phyloP scores from a whole-genome alignment of 2,329 filamentous ascomycete species.

The Celoporthe dispersa region DNA sequence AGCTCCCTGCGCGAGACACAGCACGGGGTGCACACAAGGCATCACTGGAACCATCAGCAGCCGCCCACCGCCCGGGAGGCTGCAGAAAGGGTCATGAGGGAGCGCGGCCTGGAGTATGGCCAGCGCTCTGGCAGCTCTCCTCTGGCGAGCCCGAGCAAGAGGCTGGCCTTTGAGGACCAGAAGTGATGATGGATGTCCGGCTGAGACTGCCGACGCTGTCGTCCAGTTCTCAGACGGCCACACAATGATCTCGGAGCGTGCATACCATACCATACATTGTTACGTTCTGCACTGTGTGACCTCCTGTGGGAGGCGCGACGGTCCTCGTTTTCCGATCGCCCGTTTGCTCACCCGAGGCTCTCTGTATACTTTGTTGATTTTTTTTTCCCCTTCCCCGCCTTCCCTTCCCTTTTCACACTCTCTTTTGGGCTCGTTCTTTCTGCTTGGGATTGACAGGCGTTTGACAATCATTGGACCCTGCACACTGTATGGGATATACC shows the following conservation, averaged over 20 bases:
- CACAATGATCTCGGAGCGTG: neutral
- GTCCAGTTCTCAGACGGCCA: neutral
- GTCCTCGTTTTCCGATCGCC: neutral
- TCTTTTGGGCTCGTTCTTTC: neutral
- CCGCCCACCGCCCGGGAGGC: constrained; percentile 50
- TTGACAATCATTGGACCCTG: neutral
- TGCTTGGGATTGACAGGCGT: neutral
- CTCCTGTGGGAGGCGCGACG: neutral
- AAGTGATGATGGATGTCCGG: constrained; percentile 33
- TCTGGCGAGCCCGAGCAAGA: constrained; percentile 51
- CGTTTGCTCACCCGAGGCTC: neutral
- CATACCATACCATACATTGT: neutral
- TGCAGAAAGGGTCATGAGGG: constrained; percentile 67
- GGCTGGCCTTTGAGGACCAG: constrained; percentile 64
- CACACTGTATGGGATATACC: neutral
- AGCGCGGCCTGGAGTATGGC: constrained; percentile 56
- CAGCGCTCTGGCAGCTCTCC: constrained; percentile 46
- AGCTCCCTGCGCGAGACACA: constrained; percentile 45
- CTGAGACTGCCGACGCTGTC: neutral
- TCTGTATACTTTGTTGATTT: neutral
- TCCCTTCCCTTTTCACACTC: neutral
- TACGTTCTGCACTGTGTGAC: neutral
- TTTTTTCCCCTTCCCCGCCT: neutral
- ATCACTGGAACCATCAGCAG: constrained; percentile 39
- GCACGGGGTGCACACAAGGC: constrained; percentile 31